Evolutionary conservation across 768 basidiomycete genomes (phyloP), one percentile per base, ranked within the genome.

Genomic region (Collybiopsis luxurians): DNA sequence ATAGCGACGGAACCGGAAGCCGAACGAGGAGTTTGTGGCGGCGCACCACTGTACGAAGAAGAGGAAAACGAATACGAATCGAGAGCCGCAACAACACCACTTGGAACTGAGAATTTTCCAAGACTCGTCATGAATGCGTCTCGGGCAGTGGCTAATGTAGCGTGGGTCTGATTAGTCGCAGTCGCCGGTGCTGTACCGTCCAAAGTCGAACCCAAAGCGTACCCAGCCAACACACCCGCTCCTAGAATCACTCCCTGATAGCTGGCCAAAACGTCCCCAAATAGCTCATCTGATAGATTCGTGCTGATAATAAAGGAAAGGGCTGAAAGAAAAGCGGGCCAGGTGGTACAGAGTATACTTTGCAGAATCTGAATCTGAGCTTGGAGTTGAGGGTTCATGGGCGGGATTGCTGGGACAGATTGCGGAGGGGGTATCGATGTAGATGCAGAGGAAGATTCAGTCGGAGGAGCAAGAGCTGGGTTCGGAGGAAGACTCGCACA

Each of bases 61-160:
- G 31, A 34, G 5, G 31, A 34, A 52, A 83, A 83, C 13, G 67
- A 56, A 65, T 78, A 69, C 52, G 84, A 72, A 67, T 70, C 61
- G 56, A 97, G 70, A 61, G 88, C 87, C 1, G 91, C 89, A 0
- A 99, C 92, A 11, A 98, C 90, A 2, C 88, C 80, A 0, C 91
- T 82, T 0, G 96, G 96, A n/a, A 98, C 90, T 0, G 95, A 89
- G 57, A 92, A 87, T 67, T 95, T 94, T n/a, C 92, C 83, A 15
- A 99, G 80, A 47, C 84, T 88, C 21, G 85, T 90, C 66, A 98
- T 84, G 73, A 99, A 95, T 0, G 96, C 95, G 59, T 98, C 95
- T 19, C 96, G 83, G 0, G 95, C 94, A 0, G 94, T 98, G 1
- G 79, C 73, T 1, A 98, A 78, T 1, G 31, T 34, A 6, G 31